Percentiles rank a stretch among this genome's conserved stretches.
These are phyloP conservation scores for Trypanosoma theileri DNA, from an alignment of 208 protist species.

Conservation along the genomic window DNA sequence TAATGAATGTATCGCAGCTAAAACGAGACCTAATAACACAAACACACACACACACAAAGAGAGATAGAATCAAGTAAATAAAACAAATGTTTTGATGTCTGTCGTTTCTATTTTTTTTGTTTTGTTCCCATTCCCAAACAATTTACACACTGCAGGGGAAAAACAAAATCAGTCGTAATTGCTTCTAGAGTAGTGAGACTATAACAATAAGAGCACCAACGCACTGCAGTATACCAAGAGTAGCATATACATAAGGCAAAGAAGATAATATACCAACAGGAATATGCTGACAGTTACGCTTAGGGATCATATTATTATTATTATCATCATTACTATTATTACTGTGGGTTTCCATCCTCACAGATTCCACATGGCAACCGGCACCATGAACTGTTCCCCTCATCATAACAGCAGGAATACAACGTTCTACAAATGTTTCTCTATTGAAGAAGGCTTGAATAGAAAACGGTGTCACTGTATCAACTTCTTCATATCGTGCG, in stretches of 20 bases:
- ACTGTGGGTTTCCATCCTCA: too few relatives aligned
- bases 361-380: too few relatives aligned
- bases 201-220: constrained; percentile 25
- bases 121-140: too few relatives aligned
- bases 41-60: too few relatives aligned
- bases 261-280: constrained; percentile 59
- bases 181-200: constrained; percentile 5
- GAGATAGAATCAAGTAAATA: too few relatives aligned
- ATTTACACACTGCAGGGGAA: too few relatives aligned
- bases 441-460: constrained; percentile 40
- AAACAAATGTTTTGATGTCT: too few relatives aligned
- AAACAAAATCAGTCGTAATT: neutral
- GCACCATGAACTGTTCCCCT: neutral
- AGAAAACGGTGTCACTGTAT: constrained; percentile 43
- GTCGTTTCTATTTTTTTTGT: too few relatives aligned
- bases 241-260: constrained; percentile 56
- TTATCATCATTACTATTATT: constrained; percentile 2
- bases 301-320: neutral
- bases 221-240: constrained; percentile 54
- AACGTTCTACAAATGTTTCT: constrained; percentile 47
- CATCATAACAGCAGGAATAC: constrained; percentile 41
- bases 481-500: constrained; percentile 68
- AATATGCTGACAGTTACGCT: constrained; percentile 39
- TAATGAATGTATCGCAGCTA: too few relatives aligned
- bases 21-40: too few relatives aligned